These are phyloP conservation scores for Exserohilum rostratum DNA, from an alignment of 2,329 filamentous ascomycete genomes.

Conservation along the genomic window DNA sequence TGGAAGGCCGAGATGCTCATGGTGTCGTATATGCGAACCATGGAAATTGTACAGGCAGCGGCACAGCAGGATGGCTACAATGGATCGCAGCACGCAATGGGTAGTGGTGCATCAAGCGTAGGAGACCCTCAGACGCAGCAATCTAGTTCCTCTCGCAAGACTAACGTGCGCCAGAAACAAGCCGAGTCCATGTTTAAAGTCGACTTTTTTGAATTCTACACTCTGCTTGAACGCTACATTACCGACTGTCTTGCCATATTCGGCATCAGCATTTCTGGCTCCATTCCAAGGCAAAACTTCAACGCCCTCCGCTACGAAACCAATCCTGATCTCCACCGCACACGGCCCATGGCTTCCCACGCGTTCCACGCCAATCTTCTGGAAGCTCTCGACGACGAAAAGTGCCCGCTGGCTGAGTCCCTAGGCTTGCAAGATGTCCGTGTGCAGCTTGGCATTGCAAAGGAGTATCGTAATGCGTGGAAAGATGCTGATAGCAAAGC, in stretches of 20 bases:
- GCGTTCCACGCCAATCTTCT: conserved; percentile 74
- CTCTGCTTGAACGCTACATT: conserved; percentile 72
- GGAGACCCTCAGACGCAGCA: not conserved
- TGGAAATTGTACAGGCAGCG: conserved; percentile 32
- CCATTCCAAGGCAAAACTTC: conserved; percentile 25
- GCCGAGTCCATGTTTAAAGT: conserved; percentile 71
- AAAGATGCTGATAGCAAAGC: conserved; percentile 66
- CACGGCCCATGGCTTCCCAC: conserved; percentile 50
- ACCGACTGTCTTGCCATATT: conserved; percentile 71
- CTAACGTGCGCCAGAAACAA: conserved; percentile 31
- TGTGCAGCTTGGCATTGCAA: conserved; percentile 67
- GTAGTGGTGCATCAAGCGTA: conserved; percentile 28
- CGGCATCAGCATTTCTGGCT: conserved; percentile 58
- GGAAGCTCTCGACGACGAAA: conserved; percentile 62
- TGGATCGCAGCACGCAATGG: conserved; percentile 17
- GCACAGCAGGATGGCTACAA: conserved; percentile 20
- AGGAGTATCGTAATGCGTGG: conserved; percentile 74
- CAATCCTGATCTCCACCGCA: conserved; percentile 32
- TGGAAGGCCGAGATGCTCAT: conserved; percentile 47
- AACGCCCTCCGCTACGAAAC: conserved; percentile 43
- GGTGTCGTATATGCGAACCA: conserved; percentile 36
- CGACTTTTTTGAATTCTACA: conserved; percentile 79
- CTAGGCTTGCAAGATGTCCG: conserved; percentile 63
- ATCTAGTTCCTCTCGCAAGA: not conserved
- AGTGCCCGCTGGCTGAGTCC: conserved; percentile 62